These are phyloP conservation scores for Saccharomycopsis lassenensis DNA, from an alignment of 805 yeast genomes.

Conservation along the genomic window DNA sequence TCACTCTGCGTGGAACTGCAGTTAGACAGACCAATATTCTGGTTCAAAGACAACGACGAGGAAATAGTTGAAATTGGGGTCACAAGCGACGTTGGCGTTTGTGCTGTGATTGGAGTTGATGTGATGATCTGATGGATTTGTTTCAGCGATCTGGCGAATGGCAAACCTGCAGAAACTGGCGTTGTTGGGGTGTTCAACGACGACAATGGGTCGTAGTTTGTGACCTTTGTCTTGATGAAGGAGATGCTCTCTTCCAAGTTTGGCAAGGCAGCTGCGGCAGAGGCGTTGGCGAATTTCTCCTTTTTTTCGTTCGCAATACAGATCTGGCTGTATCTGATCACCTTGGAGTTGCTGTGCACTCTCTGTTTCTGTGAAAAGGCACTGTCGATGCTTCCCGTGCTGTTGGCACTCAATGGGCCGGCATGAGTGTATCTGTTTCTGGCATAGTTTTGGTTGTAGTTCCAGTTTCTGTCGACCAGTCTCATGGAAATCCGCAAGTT, in stretches of 20 bases:
- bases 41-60: neutral
- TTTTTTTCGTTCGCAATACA: conserved; percentile 14
- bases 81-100: neutral
- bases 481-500: conserved; percentile 3
- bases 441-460: too few relatives aligned
- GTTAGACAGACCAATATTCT: neutral
- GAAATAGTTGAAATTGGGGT: too few relatives aligned
- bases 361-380: neutral
- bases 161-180: too few relatives aligned
- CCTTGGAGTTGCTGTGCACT: conserved; percentile 10
- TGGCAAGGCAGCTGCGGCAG: neutral
- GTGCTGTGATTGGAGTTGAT: too few relatives aligned
- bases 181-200: too few relatives aligned
- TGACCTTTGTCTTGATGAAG: conserved; percentile 5
- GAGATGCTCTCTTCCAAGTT: conserved; percentile 6
- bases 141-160: too few relatives aligned
- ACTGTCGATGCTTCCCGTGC: conserved; percentile 5
- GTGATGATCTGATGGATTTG: too few relatives aligned
- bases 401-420: neutral
- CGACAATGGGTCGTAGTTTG: conserved; percentile 11
- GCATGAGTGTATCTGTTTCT: too few relatives aligned
- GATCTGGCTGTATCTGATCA: conserved; percentile 14
- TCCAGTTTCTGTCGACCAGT: too few relatives aligned
- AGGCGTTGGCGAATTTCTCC: neutral
- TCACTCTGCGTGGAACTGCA: neutral